These are phyloP conservation scores for Hortaea werneckii DNA, from an alignment of 2,329 filamentous ascomycete species.

Conservation along the genomic window DNA sequence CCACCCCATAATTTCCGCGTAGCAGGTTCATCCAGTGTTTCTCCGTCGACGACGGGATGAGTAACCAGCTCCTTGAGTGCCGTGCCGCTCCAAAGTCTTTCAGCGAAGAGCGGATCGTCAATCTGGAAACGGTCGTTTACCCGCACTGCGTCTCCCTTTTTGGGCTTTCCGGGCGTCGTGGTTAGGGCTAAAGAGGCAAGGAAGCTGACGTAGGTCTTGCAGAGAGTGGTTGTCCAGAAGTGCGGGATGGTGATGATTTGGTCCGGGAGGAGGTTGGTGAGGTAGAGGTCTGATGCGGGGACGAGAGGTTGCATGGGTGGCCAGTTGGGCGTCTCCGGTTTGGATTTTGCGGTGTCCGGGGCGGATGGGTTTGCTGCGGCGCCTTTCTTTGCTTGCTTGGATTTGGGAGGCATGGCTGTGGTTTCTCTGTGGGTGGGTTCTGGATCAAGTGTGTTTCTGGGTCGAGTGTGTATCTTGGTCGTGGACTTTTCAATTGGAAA, in stretches of 20 bases:
- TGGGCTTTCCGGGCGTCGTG: constrained; percentile 70
- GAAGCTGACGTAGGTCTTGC: constrained; percentile 66
- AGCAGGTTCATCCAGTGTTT: constrained; percentile 19
- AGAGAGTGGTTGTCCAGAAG: constrained; percentile 66
- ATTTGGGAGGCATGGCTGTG: constrained; percentile 13
- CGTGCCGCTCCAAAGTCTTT: constrained; percentile 66
- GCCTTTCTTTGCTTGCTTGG: constrained; percentile 4
- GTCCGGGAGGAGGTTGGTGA: constrained; percentile 47
- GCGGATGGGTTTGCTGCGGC: constrained; percentile 1
- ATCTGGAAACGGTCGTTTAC: constrained; percentile 87
- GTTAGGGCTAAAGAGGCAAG: constrained; percentile 59
- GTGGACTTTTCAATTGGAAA: too few relatives aligned
- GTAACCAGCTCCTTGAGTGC: constrained; percentile 54
- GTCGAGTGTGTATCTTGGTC: too few relatives aligned
- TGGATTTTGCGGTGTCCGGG: constrained; percentile 17
- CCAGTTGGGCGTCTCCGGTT: constrained; percentile 49
- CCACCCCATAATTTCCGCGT: constrained; percentile 58
- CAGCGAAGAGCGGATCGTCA: constrained; percentile 63
- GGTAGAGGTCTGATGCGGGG: constrained; percentile 52
- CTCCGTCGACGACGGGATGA: constrained; percentile 26
- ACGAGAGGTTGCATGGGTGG: constrained; percentile 60
- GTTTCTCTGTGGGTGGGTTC: background rate
- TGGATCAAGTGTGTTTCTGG: too few relatives aligned
- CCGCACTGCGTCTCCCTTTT: constrained; percentile 67
- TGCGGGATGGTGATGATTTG: constrained; percentile 66